A percentile compares a stretch with the other conserved stretches of the same genome.
phyloP scores from a whole-genome alignment of 768 basidiomycete species.

The Termitomyces sp. region DNA sequence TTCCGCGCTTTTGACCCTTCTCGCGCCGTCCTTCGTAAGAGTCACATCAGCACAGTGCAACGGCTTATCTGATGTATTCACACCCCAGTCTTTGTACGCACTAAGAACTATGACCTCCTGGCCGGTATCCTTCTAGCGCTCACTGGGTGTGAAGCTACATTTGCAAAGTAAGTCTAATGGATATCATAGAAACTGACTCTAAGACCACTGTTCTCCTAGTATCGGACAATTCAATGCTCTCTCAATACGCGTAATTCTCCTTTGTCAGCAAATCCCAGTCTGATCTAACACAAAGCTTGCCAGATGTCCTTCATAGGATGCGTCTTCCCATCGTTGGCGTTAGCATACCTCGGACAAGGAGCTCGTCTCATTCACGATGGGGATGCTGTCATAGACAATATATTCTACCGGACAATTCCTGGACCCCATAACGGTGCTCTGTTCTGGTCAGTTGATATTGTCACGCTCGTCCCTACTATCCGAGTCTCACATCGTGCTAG shows the following conservation, averaged over 20 bases:
- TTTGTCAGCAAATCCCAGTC: neutral
- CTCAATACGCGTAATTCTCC: conserved; percentile 46
- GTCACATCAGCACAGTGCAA: neutral
- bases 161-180: conserved; percentile 50
- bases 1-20: conserved; percentile 69
- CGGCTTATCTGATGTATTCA: neutral
- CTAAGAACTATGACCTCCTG: conserved; percentile 55
- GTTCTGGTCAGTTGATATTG: conserved; percentile 44
- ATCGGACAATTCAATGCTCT: conserved; percentile 64
- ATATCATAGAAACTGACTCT: neutral
- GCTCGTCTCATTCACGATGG: conserved; percentile 55
- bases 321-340: conserved; percentile 56
- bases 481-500: conserved; percentile 24
- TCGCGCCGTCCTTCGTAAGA: conserved; percentile 56
- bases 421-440: conserved; percentile 48
- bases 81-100: conserved; percentile 57
- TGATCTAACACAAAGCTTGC: neutral
- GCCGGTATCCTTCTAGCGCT: conserved; percentile 61
- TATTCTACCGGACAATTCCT: conserved; percentile 67
- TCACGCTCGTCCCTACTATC: neutral
- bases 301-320: conserved; percentile 49
- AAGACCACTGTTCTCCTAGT: conserved; percentile 26
- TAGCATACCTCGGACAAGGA: conserved; percentile 73
- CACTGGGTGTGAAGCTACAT: conserved; percentile 68
- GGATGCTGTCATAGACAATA: conserved; percentile 42